Conservation (phyloP, 2,329 filamentous ascomycete species). For the Escovopsis weberi region DNA sequence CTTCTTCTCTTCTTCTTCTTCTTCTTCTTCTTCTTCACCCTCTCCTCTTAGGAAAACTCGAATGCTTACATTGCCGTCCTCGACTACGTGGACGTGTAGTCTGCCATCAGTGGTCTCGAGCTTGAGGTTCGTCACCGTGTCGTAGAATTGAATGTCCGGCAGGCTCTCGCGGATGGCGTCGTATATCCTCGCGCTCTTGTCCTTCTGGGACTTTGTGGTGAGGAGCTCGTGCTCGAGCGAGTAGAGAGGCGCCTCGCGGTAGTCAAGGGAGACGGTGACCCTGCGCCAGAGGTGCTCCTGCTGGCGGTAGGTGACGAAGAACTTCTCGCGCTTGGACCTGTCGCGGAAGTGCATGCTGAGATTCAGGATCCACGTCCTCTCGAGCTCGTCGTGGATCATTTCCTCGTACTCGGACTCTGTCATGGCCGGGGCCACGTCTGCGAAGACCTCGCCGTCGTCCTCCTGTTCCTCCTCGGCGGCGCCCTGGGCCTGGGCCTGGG, state of each 20-base stretch:
- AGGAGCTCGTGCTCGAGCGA: slow-evolving; percentile 78
- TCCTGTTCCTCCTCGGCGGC: not conserved
- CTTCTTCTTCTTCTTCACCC: too few species aligned
- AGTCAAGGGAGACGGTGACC: slow-evolving; percentile 89
- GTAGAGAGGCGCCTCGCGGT: slow-evolving; percentile 61
- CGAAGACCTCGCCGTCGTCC: slow-evolving; percentile 10
- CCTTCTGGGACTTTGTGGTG: slow-evolving; percentile 65
- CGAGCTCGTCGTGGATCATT: slow-evolving; percentile 65
- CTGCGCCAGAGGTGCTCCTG: slow-evolving; percentile 65
- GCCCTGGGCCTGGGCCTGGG: too few species aligned
- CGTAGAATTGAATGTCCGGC: slow-evolving; percentile 87
- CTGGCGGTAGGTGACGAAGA: slow-evolving; percentile 91
- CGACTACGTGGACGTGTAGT: slow-evolving; percentile 92
- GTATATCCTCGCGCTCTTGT: slow-evolving; percentile 88
- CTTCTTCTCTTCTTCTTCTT: too few species aligned
- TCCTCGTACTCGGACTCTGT: slow-evolving; percentile 43
- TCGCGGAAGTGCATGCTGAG: slow-evolving; percentile 97
- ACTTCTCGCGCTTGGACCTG: slow-evolving; percentile 85
- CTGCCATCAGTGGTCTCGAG: slow-evolving; percentile 77
- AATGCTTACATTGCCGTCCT: slow-evolving; percentile 59
- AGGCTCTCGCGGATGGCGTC: slow-evolving; percentile 87
- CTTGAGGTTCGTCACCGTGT: slow-evolving; percentile 91
- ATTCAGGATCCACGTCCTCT: slow-evolving; percentile 87
- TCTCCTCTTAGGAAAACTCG: slow-evolving; percentile 5
- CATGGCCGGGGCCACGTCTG: slow-evolving; percentile 30